These are phyloP conservation scores for Lithospermum erythrorhizon DNA, from an alignment of 257 asterid genomes.

Conservation along the genomic window DNA sequence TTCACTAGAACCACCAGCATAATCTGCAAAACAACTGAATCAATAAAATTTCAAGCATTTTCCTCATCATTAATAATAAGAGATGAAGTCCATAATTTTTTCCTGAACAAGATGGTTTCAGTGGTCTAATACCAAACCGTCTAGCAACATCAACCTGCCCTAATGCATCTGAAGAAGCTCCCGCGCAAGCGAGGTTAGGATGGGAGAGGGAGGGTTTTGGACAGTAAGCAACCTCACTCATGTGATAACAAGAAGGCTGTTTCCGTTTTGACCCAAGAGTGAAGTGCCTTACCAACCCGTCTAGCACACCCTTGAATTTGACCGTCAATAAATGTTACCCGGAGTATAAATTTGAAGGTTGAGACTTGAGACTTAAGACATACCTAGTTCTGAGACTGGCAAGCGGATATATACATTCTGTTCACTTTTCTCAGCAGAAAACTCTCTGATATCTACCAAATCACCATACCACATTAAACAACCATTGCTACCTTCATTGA, in stretches of 20 bases:
- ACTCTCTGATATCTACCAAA: constrained; percentile 19
- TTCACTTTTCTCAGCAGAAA: constrained; percentile 12
- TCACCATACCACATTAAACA: constrained; percentile 26
- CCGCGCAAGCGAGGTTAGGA: too few species aligned
- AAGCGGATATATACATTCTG: constrained; percentile 25
- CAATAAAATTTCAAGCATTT: neutral
- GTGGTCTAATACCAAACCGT: too few species aligned
- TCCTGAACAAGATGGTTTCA: neutral
- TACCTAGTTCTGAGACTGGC: constrained; percentile 26
- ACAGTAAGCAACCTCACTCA: neutral
- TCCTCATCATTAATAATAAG: too few species aligned
- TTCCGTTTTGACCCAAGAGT: neutral
- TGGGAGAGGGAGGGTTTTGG: too few species aligned
- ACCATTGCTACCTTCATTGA: constrained; percentile 16
- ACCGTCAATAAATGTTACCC: too few species aligned
- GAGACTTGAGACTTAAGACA: neutral
- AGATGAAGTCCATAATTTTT: neutral
- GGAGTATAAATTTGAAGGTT: neutral
- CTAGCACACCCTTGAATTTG: too few species aligned
- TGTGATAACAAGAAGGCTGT: neutral
- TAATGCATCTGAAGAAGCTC: too few species aligned
- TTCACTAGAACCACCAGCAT: constrained; percentile 1
- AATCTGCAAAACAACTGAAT: neutral
- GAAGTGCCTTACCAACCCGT: too few species aligned
- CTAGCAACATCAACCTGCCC: too few species aligned